Evolutionary conservation across 1,284 basidiomycete genomes (phyloP), one percentile per base, ranked within the genome.

Genomic region (Pseudozyma sp.): DNA sequence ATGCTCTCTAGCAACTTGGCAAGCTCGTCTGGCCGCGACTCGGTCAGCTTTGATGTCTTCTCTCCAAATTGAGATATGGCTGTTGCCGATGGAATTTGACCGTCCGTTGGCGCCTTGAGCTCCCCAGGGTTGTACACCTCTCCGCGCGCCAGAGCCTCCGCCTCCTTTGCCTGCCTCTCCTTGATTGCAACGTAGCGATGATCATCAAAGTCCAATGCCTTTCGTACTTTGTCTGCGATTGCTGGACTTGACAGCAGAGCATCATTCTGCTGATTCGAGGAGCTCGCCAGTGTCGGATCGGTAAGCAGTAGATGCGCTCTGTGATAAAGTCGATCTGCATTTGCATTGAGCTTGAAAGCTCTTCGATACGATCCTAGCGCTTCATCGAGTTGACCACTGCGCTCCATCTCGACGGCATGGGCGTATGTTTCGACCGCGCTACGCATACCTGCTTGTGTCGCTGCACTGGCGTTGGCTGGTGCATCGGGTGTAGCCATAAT

Each of bases 271-370:
- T 71, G 70, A 3, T 58, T 49, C 0, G 64, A 64, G 0, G 60
- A 40, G 13, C 70, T 68, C 12, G 66, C 63, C 38, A 69, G 51
- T 1, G 64, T 38, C 5, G 66, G 60, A n/a, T 68, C 64, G n/a
- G 66, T 66, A 48, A 82, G 67, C 11, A 79, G 64, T 14, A 69
- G 44, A 18, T 70, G 69, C 4, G 79, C 80, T 1, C 80, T 64
- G 38, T 82, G 74, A 49, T 79, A 82, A 42, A 82, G 70, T 4
- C 59, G 62, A 54, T 82, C 80, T 6, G 75, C 75, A 52, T 72
- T 57, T 19, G 59, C 57, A 61, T 82, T 69, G 45, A 81, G 74
- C 56, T 73, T 69, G 55, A 82, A 82, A 9, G 80, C 80, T 25
- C 67, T 64, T 31, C 79, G 75, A 40, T 82, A 82, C 9, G 68